Evolutionary conservation across 2,329 filamentous ascomycete species (phyloP).

Genomic region (Penicillium vulpinum): DNA sequence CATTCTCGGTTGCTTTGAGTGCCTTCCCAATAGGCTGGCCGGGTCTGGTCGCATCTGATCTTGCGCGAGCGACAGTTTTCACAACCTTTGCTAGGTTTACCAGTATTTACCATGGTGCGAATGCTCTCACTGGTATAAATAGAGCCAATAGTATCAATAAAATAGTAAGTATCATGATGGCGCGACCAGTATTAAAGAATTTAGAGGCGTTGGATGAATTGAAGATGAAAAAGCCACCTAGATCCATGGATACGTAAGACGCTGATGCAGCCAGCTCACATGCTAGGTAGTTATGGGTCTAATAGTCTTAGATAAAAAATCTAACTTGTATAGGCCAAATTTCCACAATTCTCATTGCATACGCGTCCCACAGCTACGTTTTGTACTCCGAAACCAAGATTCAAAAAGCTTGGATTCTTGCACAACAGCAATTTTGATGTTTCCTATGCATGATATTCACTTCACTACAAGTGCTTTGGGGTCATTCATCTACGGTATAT

Average conservation of each 20-base stretch:
- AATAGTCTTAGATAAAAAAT: not conserved
- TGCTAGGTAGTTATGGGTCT: not conserved
- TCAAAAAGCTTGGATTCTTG: not conserved
- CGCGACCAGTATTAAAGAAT: too few species aligned
- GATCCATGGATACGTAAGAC: too few species aligned
- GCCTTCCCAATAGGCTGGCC: conserved; percentile 63
- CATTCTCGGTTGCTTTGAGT: conserved; percentile 60
- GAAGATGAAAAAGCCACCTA: too few species aligned
- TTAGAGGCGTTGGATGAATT: too few species aligned
- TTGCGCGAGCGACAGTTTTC: conserved; percentile 45
- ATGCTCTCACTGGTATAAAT: not conserved
- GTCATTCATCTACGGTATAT: too few species aligned
- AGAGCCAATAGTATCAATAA: not conserved
- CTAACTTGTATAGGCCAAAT: not conserved
- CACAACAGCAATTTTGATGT: not conserved
- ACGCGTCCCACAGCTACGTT: too few species aligned
- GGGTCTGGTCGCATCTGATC: conserved; percentile 59
- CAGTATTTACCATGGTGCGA: conserved; percentile 41
- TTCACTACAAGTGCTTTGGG: too few species aligned
- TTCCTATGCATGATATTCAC: too few species aligned
- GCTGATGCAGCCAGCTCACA: not conserved
- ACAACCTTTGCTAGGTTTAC: conserved; percentile 47
- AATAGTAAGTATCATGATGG: not conserved
- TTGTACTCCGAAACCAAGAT: too few species aligned
- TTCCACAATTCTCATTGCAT: not conserved